phyloP scores from a whole-genome alignment of 495 filamentous ascomycete genomes.

The Tuber aestivum region DNA sequence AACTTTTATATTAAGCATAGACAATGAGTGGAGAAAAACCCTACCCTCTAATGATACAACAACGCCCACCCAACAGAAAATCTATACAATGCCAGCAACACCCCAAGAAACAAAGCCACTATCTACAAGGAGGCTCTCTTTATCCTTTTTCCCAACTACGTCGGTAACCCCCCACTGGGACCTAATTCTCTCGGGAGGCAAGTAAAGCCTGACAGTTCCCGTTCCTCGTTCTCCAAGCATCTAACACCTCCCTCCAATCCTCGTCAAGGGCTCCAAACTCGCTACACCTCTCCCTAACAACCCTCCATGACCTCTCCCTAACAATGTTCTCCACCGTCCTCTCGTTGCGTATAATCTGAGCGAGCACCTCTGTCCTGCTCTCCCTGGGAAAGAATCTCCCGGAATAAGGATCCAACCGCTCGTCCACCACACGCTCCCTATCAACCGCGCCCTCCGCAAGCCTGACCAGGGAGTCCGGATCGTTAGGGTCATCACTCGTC shows the following conservation, averaged over 20 bases:
- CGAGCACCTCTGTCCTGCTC: slow-evolving; percentile 74
- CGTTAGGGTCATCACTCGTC: slow-evolving; percentile 77
- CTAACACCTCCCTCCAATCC: slow-evolving; percentile 51
- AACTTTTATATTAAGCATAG: slow-evolving; percentile 1
- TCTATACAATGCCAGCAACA: neutral
- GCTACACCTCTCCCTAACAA: slow-evolving; percentile 75
- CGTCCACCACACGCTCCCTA: slow-evolving; percentile 73
- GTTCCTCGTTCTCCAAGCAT: slow-evolving; percentile 54
- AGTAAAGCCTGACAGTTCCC: slow-evolving; percentile 25
- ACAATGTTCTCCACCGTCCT: slow-evolving; percentile 82
- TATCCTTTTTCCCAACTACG: neutral
- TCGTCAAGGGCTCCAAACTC: slow-evolving; percentile 53
- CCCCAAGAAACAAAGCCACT: neutral
- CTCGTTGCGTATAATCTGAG: slow-evolving; percentile 73
- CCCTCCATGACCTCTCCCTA: slow-evolving; percentile 70
- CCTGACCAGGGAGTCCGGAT: slow-evolving; percentile 68
- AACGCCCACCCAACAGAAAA: neutral
- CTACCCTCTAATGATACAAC: neutral
- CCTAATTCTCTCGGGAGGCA: neutral
- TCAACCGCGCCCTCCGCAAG: slow-evolving; percentile 64
- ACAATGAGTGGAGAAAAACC: neutral
- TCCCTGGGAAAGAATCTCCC: slow-evolving; percentile 77
- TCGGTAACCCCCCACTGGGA: neutral
- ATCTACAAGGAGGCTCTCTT: neutral
- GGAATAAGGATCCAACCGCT: slow-evolving; percentile 87